phyloP scores from a whole-genome alignment of 2,329 filamentous ascomycete species.

The Sclerotinia sclerotiorum region DNA sequence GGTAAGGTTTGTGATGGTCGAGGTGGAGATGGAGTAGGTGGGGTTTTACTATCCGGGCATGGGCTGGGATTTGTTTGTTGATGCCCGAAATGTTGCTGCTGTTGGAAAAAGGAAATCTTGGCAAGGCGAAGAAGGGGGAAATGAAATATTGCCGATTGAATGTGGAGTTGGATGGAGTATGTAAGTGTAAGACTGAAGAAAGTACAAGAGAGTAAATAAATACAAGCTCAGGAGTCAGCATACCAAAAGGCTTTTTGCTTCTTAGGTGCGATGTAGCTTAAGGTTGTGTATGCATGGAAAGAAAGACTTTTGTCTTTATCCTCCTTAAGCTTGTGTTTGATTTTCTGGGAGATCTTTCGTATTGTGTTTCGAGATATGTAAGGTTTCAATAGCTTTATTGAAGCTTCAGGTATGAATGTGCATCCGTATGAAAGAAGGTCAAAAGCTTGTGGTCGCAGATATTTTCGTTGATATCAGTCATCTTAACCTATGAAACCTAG shows the following conservation, averaged over 20 bases:
- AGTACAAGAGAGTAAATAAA: background rate
- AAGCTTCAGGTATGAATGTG: background rate
- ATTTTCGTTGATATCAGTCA: conserved; percentile 2
- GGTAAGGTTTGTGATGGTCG: conserved; percentile 22
- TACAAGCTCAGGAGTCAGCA: background rate
- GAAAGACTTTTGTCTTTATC: background rate
- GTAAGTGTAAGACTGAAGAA: background rate
- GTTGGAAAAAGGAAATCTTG: conserved; percentile 20
- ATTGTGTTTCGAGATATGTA: conserved; percentile 27
- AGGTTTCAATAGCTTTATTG: no score
- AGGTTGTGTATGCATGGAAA: background rate
- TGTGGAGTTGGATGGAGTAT: background rate
- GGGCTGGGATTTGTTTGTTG: conserved; percentile 24
- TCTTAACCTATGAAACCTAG: no score
- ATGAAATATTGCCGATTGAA: background rate
- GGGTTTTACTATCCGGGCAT: conserved; percentile 21
- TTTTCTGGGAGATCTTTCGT: conserved; percentile 25
- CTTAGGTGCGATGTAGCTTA: background rate
- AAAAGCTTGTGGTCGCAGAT: background rate
- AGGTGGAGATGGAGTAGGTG: conserved; percentile 24
- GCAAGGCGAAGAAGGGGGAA: conserved; percentile 20
- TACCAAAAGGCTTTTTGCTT: background rate
- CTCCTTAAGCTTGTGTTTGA: background rate
- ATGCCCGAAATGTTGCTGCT: conserved; percentile 18
- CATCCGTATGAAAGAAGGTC: background rate